Evolutionary conservation across 1,139 yeast species (phyloP).

Genomic region (Candida tropicalis): DNA sequence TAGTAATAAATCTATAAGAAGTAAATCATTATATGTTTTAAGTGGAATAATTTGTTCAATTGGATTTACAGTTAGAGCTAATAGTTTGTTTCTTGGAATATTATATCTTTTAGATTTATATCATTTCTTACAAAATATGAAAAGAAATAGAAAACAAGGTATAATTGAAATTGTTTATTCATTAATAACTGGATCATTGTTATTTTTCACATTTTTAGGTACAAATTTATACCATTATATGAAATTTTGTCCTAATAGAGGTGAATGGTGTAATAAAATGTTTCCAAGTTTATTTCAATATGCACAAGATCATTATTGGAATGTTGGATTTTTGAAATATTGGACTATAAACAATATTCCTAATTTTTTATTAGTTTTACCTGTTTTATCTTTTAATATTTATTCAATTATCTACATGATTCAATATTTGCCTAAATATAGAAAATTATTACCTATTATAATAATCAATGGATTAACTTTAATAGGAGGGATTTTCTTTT

Average conservation of each 20-base stretch:
- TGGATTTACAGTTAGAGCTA: constrained; percentile 70
- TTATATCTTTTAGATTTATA: constrained; percentile 62
- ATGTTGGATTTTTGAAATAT: constrained; percentile 74
- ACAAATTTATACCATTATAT: constrained; percentile 57
- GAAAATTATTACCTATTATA: constrained; percentile 33
- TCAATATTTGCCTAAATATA: constrained; percentile 37
- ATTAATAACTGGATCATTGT: constrained; percentile 55
- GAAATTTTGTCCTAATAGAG: constrained; percentile 68
- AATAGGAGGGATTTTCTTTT: constrained; percentile 56
- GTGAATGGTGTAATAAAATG: constrained; percentile 70
- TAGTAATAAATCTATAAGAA: constrained; percentile 20
- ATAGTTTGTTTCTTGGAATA: constrained; percentile 72
- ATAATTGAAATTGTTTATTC: constrained; percentile 25
- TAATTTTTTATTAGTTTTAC: constrained; percentile 77
- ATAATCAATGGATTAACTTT: constrained; percentile 45
- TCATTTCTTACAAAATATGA: constrained; percentile 20
- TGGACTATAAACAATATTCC: constrained; percentile 85
- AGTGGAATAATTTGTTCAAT: constrained; percentile 64
- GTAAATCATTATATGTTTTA: constrained; percentile 34
- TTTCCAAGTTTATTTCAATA: constrained; percentile 70
- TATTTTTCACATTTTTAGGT: constrained; percentile 48
- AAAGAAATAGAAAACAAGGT: constrained; percentile 9
- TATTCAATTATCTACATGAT: constrained; percentile 33
- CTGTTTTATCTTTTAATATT: constrained; percentile 52
- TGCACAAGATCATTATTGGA: constrained; percentile 86